These are phyloP conservation scores for Neurospora sp. DNA, from an alignment of 495 filamentous ascomycete species.

Conservation along the genomic window DNA sequence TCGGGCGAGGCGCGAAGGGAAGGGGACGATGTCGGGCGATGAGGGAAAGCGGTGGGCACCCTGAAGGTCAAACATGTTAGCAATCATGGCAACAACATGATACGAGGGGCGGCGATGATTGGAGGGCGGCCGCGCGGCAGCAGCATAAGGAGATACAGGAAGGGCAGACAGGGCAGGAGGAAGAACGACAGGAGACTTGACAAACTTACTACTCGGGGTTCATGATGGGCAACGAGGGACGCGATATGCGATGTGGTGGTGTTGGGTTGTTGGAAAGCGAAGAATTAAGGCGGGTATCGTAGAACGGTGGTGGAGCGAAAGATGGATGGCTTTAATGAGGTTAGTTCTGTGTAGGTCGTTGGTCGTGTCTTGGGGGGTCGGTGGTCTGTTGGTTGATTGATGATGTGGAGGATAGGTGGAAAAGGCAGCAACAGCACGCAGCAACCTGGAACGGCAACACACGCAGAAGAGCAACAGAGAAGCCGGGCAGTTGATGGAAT, in stretches of 20 bases:
- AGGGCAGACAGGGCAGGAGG: conserved; percentile 4
- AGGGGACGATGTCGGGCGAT: conserved; percentile 6
- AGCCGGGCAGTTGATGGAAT: conserved; percentile 10
- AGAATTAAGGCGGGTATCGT: conserved; percentile 1
- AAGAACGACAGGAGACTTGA: conserved; percentile 8
- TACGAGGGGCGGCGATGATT: not conserved
- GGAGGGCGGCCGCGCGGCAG: not conserved
- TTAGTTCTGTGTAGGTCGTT: not conserved
- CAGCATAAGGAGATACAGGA: not conserved
- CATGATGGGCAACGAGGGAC: conserved; percentile 48
- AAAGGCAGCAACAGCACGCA: not conserved
- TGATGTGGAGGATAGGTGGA: conserved; percentile 19
- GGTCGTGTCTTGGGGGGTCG: not conserved
- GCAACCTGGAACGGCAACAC: not conserved
- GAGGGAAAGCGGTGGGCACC: not conserved
- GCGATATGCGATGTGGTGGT: not conserved
- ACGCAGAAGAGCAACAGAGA: not conserved
- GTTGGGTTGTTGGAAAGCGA: conserved; percentile 8
- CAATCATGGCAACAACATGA: conserved; percentile 8
- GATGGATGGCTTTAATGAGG: conserved; percentile 1
- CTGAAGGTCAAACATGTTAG: conserved; percentile 6
- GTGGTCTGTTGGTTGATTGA: conserved; percentile 9
- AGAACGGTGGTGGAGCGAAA: conserved; percentile 4
- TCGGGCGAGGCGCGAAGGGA: conserved; percentile 2
- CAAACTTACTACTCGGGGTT: conserved; percentile 87